Evolutionary conservation across 2,329 filamentous ascomycete species (phyloP), one percentile per base, ranked within the genome.

Genomic region (Xylariaceae sp.): DNA sequence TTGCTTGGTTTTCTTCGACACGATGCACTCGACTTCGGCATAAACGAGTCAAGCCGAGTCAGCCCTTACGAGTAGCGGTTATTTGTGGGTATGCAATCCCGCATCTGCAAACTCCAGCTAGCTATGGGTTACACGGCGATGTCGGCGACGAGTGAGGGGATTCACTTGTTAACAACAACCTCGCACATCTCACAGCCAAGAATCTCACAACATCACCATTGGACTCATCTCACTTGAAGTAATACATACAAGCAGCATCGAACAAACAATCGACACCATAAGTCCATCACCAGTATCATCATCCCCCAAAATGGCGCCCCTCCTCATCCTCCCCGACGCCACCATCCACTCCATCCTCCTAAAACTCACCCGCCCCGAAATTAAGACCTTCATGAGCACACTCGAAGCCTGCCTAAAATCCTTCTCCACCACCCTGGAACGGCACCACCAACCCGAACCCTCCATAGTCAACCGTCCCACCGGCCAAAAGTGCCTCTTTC

Each of bases 401-500:
- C 49, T 63, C 48, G 9, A 37, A 17, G 23, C 2, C 30, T 59
- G 57, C 9, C 53, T 63, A 13, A 53, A 10, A 15, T 51, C 50
- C 39, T 61, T 54, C 39, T 61, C 61, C 1, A 35, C 56, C 7
- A 50, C 52, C 17, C 35, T 45, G 17, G 61, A 63, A 45, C 54
- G 59, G 15, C 50, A 51, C 17, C 51, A 59, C 34, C 61, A 63
- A 37, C 61, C 61, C 1, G 48, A 47, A 3, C 59, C 59, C 2
- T 54, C 51, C 9, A 17, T 61, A 9, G 53, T 61, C 8, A 63
- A 57, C 35, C 59, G 61, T 1, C 61, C 61, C 1, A 59, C 61
- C 17, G 61, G 61, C 1, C 59, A 61, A 39, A 63, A 58, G 53
- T 61, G 59, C 50, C 59, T 63, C 34, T 63, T 63, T 52, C 61